Evolutionary conservation across 306 rosid genomes (phyloP).

Genomic region (Prunus padus): DNA sequence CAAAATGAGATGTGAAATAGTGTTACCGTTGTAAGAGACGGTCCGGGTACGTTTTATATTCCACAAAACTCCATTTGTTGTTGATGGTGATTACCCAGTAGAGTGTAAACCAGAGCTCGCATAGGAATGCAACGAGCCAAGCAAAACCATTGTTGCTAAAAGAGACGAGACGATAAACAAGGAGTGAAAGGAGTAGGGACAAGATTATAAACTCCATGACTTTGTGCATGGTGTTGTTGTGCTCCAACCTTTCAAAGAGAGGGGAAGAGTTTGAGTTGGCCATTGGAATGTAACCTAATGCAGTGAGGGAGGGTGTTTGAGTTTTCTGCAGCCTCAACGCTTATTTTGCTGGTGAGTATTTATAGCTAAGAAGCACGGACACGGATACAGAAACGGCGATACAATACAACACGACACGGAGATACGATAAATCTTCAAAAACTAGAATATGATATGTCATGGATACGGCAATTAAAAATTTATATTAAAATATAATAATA

Average conservation of each 20-base stretch:
- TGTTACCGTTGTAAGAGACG: conserved; percentile 26
- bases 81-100: conserved; percentile 4
- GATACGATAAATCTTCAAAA: too few relatives aligned
- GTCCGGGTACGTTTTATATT: conserved; percentile 18
- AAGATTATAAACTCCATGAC: conserved; percentile 16
- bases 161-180: conserved; percentile 20
- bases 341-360: too few relatives aligned
- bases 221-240: conserved; percentile 6
- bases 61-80: conserved; percentile 26
- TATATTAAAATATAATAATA: too few relatives aligned
- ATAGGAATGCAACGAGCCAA: conserved; percentile 28
- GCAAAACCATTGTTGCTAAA: conserved; percentile 7
- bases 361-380: too few relatives aligned
- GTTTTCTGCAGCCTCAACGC: too few relatives aligned
- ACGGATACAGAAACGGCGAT: too few relatives aligned
- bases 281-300: not conserved
- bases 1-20: too few relatives aligned
- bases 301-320: not conserved
- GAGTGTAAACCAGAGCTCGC: conserved; percentile 33
- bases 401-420: too few relatives aligned
- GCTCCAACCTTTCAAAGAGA: conserved; percentile 8
- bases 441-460: too few relatives aligned
- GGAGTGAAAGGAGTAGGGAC: conserved; percentile 28
- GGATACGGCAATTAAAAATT: too few relatives aligned
- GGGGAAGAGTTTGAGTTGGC: conserved; percentile 5